These are phyloP conservation scores for Sedum album DNA, from an alignment of 164 flowering plant genomes.

Conservation along the genomic window DNA sequence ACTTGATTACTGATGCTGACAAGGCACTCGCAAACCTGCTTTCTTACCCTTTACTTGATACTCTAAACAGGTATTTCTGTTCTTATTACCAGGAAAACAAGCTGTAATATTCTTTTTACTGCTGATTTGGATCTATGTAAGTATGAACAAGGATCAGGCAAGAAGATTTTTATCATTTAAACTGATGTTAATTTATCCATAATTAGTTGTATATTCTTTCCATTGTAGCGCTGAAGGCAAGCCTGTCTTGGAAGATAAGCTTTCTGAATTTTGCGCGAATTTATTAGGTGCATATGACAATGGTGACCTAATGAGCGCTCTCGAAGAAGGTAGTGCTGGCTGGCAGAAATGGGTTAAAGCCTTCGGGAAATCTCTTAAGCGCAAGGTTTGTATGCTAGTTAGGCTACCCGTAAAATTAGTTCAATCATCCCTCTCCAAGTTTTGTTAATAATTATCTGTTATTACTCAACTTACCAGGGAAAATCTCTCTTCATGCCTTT, in stretches of 20 bases:
- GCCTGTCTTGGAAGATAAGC: conserved; percentile 58
- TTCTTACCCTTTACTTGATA: conserved; percentile 64
- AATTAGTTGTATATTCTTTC: background rate
- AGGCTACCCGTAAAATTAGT: background rate
- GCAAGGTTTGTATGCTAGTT: conserved; percentile 46
- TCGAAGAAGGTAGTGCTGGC: conserved; percentile 75
- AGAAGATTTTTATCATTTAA: too few species aligned
- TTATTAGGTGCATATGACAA: conserved; percentile 72
- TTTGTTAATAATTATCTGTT: background rate
- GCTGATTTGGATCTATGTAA: too few species aligned
- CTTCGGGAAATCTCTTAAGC: conserved; percentile 76
- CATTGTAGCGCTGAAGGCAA: conserved; percentile 69
- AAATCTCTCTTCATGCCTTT: conserved; percentile 95
- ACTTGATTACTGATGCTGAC: conserved; percentile 74
- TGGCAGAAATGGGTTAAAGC: conserved; percentile 92
- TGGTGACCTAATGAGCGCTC: conserved; percentile 63
- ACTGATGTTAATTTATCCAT: background rate
- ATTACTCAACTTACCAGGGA: conserved; percentile 35
- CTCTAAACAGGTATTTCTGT: conserved; percentile 56
- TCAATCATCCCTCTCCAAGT: background rate
- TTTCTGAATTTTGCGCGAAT: conserved; percentile 62
- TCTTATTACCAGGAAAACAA: background rate
- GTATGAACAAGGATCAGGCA: too few species aligned
- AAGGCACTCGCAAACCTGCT: conserved; percentile 59
- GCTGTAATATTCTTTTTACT: too few species aligned